Evolutionary conservation across 1,139 yeast genomes (phyloP).

Genomic region (Keqinozyma sinolaborantium): DNA sequence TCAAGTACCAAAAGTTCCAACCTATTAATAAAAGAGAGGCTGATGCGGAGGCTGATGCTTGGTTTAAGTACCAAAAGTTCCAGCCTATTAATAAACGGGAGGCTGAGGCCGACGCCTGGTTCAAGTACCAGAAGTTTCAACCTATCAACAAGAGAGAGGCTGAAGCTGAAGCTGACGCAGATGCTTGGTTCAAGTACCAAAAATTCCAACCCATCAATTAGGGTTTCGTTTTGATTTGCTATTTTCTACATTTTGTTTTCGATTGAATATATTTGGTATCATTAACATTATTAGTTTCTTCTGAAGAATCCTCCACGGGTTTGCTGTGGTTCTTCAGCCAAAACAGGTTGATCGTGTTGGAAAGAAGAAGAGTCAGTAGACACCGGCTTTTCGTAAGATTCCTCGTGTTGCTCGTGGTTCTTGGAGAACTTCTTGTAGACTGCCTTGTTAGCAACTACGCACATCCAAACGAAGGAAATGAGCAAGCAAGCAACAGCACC

Average conservation of each 20-base stretch:
- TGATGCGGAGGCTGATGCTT: constrained; percentile 8
- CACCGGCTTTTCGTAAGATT: constrained; percentile 2
- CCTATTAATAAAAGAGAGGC: constrained; percentile 10
- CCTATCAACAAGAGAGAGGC: constrained; percentile 9
- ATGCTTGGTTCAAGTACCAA: constrained; percentile 6
- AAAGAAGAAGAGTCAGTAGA: constrained; percentile 8
- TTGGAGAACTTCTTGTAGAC: constrained; percentile 7
- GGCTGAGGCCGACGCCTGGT: constrained; percentile 9
- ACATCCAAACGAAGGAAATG: constrained; percentile 17
- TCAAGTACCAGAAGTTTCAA: constrained; percentile 5
- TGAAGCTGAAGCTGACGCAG: constrained; percentile 6
- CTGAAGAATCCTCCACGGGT: neutral
- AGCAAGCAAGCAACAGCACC: constrained; percentile 48
- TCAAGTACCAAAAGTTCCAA: constrained; percentile 2
- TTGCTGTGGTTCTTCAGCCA: neutral
- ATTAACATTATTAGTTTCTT: neutral
- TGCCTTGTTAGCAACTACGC: constrained; percentile 11
- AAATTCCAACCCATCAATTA: constrained; percentile 7
- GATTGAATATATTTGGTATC: neutral
- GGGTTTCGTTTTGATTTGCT: no score
- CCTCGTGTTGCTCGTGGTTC: constrained; percentile 4
- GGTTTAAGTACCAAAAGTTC: constrained; percentile 7
- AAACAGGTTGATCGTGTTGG: neutral
- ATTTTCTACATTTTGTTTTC: neutral
- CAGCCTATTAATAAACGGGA: constrained; percentile 10